A percentile compares a stretch with the other conserved stretches of the same genome.
Evolutionary conservation across 1,284 basidiomycete species (phyloP).

Genomic region (Ustilago curta): DNA sequence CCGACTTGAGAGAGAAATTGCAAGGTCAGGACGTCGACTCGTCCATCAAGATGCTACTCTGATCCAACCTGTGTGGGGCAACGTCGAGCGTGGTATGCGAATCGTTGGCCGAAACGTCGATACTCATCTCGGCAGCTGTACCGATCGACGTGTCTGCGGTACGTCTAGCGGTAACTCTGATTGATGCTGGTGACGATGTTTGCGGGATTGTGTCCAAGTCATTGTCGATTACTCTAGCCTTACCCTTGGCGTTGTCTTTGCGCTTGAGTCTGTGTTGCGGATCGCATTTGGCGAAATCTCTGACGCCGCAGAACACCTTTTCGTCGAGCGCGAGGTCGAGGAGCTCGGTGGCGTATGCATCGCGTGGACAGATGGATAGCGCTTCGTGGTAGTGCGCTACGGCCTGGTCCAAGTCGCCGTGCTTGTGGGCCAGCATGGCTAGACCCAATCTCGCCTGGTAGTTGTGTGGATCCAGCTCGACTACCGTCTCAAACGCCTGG

Average conservation of each 20-base stretch:
- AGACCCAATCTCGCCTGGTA: slow-evolving; percentile 58
- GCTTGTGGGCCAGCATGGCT: slow-evolving; percentile 59
- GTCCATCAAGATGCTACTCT: slow-evolving; percentile 43
- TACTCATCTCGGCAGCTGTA: slow-evolving; percentile 40
- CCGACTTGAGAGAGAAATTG: too few species aligned
- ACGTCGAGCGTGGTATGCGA: not conserved
- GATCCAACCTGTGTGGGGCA: slow-evolving; percentile 9
- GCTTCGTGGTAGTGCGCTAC: slow-evolving; percentile 62
- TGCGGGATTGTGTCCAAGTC: slow-evolving; percentile 10
- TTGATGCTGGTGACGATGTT: too few species aligned
- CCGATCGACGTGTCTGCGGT: slow-evolving; percentile 11
- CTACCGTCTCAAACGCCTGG: slow-evolving; percentile 42
- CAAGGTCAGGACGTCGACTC: slow-evolving; percentile 24
- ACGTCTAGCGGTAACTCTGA: too few species aligned
- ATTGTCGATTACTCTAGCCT: not conserved
- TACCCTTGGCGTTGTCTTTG: not conserved
- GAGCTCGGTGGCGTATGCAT: slow-evolving; percentile 52
- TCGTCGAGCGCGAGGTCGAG: slow-evolving; percentile 58
- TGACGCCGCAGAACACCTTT: slow-evolving; percentile 36
- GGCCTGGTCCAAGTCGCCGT: slow-evolving; percentile 56
- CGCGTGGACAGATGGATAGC: slow-evolving; percentile 51
- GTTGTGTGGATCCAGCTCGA: slow-evolving; percentile 60
- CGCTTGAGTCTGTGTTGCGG: slow-evolving; percentile 10
- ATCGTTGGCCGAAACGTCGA: slow-evolving; percentile 20
- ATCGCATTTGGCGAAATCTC: slow-evolving; percentile 24